Evolutionary conservation across 371 early-diverging fungal species (phyloP).

Genomic region (Actinomucor elegans): DNA sequence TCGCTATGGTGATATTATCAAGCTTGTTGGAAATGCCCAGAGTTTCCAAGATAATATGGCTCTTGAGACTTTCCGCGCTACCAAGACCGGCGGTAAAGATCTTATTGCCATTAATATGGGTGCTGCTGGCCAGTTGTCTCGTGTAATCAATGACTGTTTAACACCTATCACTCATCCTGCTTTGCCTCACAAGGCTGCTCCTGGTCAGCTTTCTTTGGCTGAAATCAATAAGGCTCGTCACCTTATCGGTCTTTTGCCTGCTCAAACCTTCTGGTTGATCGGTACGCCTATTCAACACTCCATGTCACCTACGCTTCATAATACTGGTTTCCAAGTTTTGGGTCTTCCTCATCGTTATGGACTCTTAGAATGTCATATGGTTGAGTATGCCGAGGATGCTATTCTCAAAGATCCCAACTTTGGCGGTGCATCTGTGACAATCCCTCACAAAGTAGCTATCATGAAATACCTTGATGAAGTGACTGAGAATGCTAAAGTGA

Average conservation of each 20-base stretch:
- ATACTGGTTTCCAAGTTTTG: conserved; percentile 82
- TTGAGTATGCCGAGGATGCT: conserved; percentile 60
- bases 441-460: conserved; percentile 89
- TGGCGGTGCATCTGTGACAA: conserved; percentile 95
- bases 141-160: conserved; percentile 80
- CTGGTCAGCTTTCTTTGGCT: conserved; percentile 89
- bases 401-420: conserved; percentile 65
- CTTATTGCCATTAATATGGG: conserved; percentile 97
- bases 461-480: conserved; percentile 72
- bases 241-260: conserved; percentile 68
- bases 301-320: conserved; percentile 91
- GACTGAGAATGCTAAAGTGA: conserved; percentile 73
- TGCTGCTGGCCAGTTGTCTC: conserved; percentile 80
- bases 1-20: conserved; percentile 82
- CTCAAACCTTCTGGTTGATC: conserved; percentile 79
- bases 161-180: conserved; percentile 93
- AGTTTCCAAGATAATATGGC: conserved; percentile 78
- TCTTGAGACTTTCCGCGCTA: conserved; percentile 62
- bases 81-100: conserved; percentile 50
- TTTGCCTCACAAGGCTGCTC: conserved; percentile 84
- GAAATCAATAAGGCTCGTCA: conserved; percentile 78
- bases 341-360: conserved; percentile 85
- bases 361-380: conserved; percentile 71
- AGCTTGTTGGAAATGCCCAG: conserved; percentile 84
- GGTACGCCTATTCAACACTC: conserved; percentile 92